phyloP scores from a whole-genome alignment of 495 filamentous ascomycete genomes.

The Penicillium verhagenii region DNA sequence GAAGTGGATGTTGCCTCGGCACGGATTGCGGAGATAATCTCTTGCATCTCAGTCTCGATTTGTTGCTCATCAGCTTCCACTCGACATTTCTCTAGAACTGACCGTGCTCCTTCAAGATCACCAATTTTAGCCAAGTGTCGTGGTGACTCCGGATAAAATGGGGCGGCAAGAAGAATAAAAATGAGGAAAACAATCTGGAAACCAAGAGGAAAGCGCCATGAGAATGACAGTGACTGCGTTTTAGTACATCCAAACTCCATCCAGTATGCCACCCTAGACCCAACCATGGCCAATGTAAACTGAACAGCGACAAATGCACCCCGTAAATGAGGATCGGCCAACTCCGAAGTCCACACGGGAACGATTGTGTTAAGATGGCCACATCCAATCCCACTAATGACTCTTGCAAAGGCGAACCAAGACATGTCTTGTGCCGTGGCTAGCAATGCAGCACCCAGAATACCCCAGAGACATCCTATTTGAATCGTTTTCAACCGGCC shows the following conservation, averaged over 20 bases:
- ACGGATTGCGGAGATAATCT: conserved; percentile 23
- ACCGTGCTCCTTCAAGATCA: conserved; percentile 42
- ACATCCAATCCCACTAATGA: conserved; percentile 57
- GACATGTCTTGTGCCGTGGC: conserved; percentile 25
- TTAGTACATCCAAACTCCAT: conserved; percentile 30
- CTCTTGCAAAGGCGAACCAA: conserved; percentile 39
- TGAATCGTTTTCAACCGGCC: no score
- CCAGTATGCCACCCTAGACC: conserved; percentile 32
- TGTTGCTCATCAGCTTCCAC: conserved; percentile 12
- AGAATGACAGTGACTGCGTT: conserved; percentile 23
- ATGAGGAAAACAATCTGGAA: conserved; percentile 32
- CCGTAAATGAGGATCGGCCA: conserved; percentile 56
- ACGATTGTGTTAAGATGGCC: conserved; percentile 59
- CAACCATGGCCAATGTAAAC: conserved; percentile 56
- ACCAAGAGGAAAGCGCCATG: conserved; percentile 36
- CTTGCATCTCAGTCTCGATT: conserved; percentile 30
- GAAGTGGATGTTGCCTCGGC: conserved; percentile 15
- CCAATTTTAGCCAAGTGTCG: conserved; percentile 54
- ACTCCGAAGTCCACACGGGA: conserved; percentile 59
- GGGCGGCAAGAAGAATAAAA: conserved; percentile 14
- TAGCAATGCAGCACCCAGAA: conserved; percentile 33
- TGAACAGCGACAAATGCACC: conserved; percentile 60
- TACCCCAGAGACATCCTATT: no score
- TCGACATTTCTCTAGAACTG: conserved; percentile 23
- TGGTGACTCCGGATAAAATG: conserved; percentile 54